phyloP scores from a whole-genome alignment of 2,329 filamentous ascomycete species.

The Cladosporium sp. region DNA sequence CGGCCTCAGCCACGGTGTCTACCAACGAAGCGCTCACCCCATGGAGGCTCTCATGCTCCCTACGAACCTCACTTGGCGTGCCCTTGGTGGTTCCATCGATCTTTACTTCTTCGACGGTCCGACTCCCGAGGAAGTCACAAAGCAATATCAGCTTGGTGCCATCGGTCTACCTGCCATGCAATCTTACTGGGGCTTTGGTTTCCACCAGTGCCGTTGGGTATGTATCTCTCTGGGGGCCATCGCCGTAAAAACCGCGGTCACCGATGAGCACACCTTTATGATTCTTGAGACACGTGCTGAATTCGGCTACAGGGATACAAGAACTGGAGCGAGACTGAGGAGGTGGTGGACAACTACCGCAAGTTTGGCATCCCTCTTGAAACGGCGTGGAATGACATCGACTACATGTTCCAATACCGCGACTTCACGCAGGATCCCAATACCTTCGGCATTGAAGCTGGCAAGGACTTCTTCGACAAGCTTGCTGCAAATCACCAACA shows the following conservation, averaged over 20 bases:
- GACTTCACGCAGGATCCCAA: conserved; percentile 59
- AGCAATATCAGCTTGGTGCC: conserved; percentile 66
- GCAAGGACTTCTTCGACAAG: conserved; percentile 52
- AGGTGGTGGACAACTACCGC: conserved; percentile 55
- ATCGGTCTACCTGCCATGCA: conserved; percentile 65
- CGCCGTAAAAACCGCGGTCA: neutral
- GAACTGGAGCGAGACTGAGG: conserved; percentile 68
- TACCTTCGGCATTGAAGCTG: conserved; percentile 52
- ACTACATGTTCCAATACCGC: conserved; percentile 60
- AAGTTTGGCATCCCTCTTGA: conserved; percentile 59
- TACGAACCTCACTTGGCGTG: conserved; percentile 69
- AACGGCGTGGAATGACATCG: conserved; percentile 50
- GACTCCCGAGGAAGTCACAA: conserved; percentile 65
- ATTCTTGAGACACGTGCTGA: neutral
- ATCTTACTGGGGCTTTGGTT: conserved; percentile 79
- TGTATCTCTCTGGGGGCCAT: neutral
- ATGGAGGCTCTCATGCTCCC: conserved; percentile 69
- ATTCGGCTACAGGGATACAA: conserved; percentile 57
- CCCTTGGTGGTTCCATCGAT: conserved; percentile 74
- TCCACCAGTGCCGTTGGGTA: conserved; percentile 75
- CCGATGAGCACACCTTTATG: neutral
- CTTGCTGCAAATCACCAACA: conserved; percentile 58
- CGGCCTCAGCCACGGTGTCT: conserved; percentile 74
- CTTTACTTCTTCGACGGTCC: conserved; percentile 78
- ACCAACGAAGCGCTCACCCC: conserved; percentile 72